Evolutionary conservation across 805 yeast species (phyloP), one percentile per base, ranked within the genome.

Genomic region (Vanderwaltozyma tropicalis): DNA sequence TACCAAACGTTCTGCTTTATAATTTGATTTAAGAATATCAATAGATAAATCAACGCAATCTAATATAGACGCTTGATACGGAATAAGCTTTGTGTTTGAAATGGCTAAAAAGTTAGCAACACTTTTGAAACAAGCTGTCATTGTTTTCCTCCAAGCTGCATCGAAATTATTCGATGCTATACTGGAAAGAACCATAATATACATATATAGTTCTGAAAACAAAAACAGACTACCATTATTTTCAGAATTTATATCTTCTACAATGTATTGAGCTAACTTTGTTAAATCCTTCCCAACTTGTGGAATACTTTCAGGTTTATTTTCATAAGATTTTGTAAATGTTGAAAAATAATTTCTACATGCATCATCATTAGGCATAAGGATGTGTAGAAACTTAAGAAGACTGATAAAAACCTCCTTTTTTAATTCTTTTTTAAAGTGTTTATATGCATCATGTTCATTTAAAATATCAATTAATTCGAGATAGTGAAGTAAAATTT

Each of bases 321-420:
- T 9, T 4, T 4, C 59, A 0, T 58, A 40, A 12, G 61, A 59
- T 5, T 55, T 47, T 29, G 71, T 54, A 45, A 75, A 76, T 11
- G 67, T 63, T 35, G 76, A 75, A 46, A 79, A 68, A 48, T 78
- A 50, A 43, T 72, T 71, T 30, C 72, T 64, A 55, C 76, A 75
- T 44, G 76, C 80, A 42, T 76, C 79, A 49, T 77, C 78, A 50
- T 79, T 71, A 2, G 81, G 84, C 47, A 79, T 63, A 14, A 78
- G 67, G 35, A 75, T 66, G 55, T 80, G 85, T 25, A 81, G 55
- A 37, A 78, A 59, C 44, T 76, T 78, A 31, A 79, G 72, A 4
- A 29, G 21, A 17, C 31, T 29, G 9, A 12, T 17, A 9, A 29
- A 29, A 7, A 18, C 7, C 13, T 4, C 3, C 35, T 36, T 28